phyloP scores from a whole-genome alignment of 2,329 filamentous ascomycete genomes.

The Aspergillus sp. region DNA sequence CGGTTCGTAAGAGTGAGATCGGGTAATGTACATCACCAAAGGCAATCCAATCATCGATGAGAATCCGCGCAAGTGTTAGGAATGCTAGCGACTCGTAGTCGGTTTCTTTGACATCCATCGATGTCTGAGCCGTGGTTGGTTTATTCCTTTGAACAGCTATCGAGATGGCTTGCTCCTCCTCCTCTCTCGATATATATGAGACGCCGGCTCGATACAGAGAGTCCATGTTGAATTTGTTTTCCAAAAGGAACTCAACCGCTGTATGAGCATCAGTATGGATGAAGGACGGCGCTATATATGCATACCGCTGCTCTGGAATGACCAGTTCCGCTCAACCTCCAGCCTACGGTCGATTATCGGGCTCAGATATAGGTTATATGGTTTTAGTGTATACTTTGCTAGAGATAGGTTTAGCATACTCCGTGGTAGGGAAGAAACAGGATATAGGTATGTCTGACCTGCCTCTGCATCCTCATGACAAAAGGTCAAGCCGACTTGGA shows the following conservation, averaged over 20 bases:
- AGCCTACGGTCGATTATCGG: slow-evolving; percentile 55
- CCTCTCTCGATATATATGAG: slow-evolving; percentile 61
- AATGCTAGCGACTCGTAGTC: slow-evolving; percentile 56
- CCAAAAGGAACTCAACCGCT: slow-evolving; percentile 62
- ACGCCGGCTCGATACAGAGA: slow-evolving; percentile 58
- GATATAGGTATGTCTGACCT: slow-evolving; percentile 34
- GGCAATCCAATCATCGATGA: slow-evolving; percentile 49
- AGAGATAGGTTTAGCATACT: slow-evolving; percentile 8
- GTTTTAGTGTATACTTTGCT: slow-evolving; percentile 58
- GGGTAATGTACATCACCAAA: slow-evolving; percentile 21
- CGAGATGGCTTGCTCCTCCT: slow-evolving; percentile 52
- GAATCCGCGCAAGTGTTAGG: slow-evolving; percentile 45
- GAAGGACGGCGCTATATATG: background rate
- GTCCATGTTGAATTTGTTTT: slow-evolving; percentile 59
- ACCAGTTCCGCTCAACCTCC: slow-evolving; percentile 61
- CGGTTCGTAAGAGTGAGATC: background rate
- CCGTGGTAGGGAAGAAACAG: background rate
- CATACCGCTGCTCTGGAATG: slow-evolving; percentile 55
- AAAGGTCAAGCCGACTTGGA: slow-evolving; percentile 67
- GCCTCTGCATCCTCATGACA: slow-evolving; percentile 57
- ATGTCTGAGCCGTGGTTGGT: slow-evolving; percentile 28
- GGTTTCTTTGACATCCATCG: slow-evolving; percentile 53
- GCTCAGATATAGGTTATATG: slow-evolving; percentile 65
- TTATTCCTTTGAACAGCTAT: slow-evolving; percentile 45
- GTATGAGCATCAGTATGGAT: background rate